Conservation (phyloP, 2,329 filamentous ascomycete genomes). For the Ramularia collo-cygni region DNA sequence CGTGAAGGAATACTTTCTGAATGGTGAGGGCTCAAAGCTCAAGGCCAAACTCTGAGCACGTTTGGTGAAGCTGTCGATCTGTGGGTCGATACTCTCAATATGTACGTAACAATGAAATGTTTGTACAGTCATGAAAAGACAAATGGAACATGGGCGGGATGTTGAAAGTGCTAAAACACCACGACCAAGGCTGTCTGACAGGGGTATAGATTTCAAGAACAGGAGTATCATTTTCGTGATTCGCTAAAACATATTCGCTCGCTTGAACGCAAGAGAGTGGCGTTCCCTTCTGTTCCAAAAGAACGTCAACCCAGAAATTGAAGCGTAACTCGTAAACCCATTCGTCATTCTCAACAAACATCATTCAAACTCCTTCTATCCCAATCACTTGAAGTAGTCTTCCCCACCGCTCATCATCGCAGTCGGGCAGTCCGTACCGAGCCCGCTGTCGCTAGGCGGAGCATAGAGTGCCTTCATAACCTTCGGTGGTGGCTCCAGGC, state of each 20-base stretch:
- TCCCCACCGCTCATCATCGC: constrained; percentile 18
- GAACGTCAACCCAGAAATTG: constrained; percentile 3
- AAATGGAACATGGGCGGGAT: no score
- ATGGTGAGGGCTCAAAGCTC: constrained; percentile 26
- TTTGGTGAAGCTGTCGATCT: no score
- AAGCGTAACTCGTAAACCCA: constrained; percentile 4
- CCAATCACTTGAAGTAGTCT: constrained; percentile 16
- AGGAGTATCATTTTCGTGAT: no score
- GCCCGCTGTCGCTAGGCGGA: constrained; percentile 34
- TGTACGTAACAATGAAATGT: no score
- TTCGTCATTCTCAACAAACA: background rate
- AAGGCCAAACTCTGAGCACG: constrained; percentile 28
- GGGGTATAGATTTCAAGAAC: no score
- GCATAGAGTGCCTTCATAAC: constrained; percentile 23
- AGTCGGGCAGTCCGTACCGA: constrained; percentile 33
- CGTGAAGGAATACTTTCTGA: constrained; percentile 68
- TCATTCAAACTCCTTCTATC: background rate
- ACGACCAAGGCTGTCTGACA: no score
- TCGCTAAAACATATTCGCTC: no score
- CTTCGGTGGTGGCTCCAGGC: constrained; percentile 12
- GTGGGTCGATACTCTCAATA: no score
- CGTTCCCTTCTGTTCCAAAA: constrained; percentile 1
- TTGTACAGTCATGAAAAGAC: no score
- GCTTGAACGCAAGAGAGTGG: background rate
- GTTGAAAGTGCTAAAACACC: no score